Base-by-base conservation (phyloP, 2,329 filamentous ascomycete species). In the Penicillium sp. region DNA sequence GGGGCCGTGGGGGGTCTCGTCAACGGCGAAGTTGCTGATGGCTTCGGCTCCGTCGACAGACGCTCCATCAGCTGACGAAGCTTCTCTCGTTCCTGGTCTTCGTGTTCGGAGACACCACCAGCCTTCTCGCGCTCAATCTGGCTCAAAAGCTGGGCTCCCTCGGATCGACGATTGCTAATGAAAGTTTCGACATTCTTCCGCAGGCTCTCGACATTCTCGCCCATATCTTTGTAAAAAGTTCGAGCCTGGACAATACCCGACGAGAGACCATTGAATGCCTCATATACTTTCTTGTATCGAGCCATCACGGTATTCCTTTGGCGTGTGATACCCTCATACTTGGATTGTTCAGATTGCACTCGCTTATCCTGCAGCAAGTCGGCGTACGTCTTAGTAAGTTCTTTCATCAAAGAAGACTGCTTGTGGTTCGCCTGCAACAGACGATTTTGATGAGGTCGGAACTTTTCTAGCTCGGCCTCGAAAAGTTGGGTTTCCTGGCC, bases 111-210 rank as follows among this genome's bases (percentile, higher is more conserved):
- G 22, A 78, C 77, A 37, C 78, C 88, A 50, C 82, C 85, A 5
- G 85, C 83, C 67, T 88, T 88, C 50, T 89, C 86, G 64, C 90
- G 87, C 73, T 96, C 92, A 61, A 99, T 99, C 65, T 92, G 89
- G 64, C 86, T 87, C 35, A 99, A 84, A 5, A 99, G 83, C 71
- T 96, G 91, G 0, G 91, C 91, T 4, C 95, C 95, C 78, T 99
- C 95, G 0, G 90, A 89, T 58, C 93, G 82, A 51, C 95, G 86
- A 73, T 99, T 99, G 78, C 92, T 96, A 63, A 99, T 93, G 75
- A 99, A 99, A 0, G 90, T 90, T 63, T 98, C 93, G 1, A 99
- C 95, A 67, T 99, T 99, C 82, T 96, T 95, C 67, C 92, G 87
- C 41, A 97, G 79, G 70, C 90, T 96, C 63, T 93, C 90, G 0